Conservation (phyloP, 140 eudicot species). For the Bidens hawaiensis region DNA sequence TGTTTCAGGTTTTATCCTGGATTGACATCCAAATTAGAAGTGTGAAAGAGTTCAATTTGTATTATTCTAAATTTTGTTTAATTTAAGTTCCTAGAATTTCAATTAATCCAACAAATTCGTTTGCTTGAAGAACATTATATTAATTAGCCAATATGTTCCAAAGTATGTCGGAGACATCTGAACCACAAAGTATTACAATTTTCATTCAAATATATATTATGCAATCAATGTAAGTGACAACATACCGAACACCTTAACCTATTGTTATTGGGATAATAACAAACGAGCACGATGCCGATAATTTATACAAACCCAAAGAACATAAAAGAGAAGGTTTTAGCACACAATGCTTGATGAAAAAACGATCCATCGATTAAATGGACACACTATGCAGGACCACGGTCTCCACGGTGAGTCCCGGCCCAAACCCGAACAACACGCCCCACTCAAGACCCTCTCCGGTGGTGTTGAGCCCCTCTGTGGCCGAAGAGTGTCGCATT, state of each 20-base stretch:
- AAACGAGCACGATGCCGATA: neutral
- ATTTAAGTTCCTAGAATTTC: too few species aligned
- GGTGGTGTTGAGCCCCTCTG: neutral
- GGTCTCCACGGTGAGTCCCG: conserved; percentile 15
- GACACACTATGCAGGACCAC: conserved; percentile 11
- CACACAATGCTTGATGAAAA: neutral
- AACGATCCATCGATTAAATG: neutral
- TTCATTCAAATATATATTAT: neutral
- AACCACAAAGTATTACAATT: neutral
- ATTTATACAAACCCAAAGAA: neutral
- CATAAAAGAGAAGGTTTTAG: neutral
- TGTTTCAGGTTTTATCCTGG: too few species aligned
- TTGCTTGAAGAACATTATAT: neutral
- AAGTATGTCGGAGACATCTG: neutral
- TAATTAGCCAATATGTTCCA: neutral
- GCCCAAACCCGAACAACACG: conserved; percentile 12
- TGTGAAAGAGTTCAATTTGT: too few species aligned
- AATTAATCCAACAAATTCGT: neutral
- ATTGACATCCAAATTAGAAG: too few species aligned
- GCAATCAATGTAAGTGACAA: neutral
- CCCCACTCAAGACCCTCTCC: conserved; percentile 20
- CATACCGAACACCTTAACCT: neutral
- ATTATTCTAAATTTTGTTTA: too few species aligned
- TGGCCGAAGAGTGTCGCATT: conserved; percentile 14
- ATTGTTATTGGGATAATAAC: neutral